phyloP scores from a whole-genome alignment of 139 green algal genomes.

The Chlorella sp. region DNA sequence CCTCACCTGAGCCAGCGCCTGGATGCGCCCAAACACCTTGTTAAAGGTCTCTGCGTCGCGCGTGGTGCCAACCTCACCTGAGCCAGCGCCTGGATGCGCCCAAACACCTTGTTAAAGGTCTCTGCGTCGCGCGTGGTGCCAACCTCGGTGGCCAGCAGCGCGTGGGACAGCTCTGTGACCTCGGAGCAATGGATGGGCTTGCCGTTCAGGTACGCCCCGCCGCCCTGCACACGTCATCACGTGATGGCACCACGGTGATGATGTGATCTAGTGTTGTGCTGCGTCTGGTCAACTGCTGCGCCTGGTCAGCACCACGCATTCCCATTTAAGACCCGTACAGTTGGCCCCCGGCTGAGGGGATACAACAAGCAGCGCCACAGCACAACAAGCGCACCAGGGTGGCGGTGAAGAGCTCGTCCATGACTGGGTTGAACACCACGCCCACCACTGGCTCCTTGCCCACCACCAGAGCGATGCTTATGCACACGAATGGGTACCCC shows the following conservation, averaged over 20 bases:
- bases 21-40: neutral
- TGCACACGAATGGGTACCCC: constrained; percentile 92
- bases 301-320: neutral
- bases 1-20: neutral
- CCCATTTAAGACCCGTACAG: neutral
- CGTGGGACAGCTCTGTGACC: constrained; percentile 42
- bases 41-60: neutral
- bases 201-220: constrained; percentile 75
- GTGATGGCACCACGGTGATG: neutral
- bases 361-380: no score
- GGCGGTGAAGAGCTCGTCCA: constrained; percentile 75
- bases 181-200: constrained; percentile 52
- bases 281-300: neutral
- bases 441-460: constrained; percentile 70
- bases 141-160: constrained; percentile 85
- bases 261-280: neutral
- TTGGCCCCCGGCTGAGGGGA: no score
- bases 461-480: constrained; percentile 76
- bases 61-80: constrained; percentile 2
- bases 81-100: constrained; percentile 51
- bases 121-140: constrained; percentile 53
- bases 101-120: constrained; percentile 68
- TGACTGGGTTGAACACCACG: constrained; percentile 93
- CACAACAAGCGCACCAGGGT: constrained; percentile 7
- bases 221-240: constrained; percentile 17